Evolutionary conservation across 768 basidiomycete genomes (phyloP), one percentile per base, ranked within the genome.

Genomic region (Tylopilus sp.): DNA sequence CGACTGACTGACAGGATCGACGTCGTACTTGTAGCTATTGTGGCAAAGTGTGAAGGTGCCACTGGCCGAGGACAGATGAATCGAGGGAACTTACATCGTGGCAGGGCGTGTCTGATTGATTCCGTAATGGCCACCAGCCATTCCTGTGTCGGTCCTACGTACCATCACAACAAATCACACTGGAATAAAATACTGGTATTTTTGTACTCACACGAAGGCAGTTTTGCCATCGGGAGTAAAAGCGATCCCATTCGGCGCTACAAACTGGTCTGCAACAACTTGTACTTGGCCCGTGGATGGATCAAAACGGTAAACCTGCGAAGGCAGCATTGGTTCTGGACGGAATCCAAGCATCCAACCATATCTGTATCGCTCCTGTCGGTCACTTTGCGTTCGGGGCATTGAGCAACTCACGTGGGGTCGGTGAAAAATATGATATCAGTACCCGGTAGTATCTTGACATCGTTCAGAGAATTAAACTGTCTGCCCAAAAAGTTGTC

Each of bases 381-480:
- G 25, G 18, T 10, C 4, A 28, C 4, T 17, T 26, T 10, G 9
- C n/a, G 38, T n/a, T 12, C 2, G 2, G 12, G 1, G 20, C n/a
- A 5, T 23, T 4, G 1, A 30, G 22, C 17, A 11, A 76, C 80
- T 36, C 70, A 90, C 79, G 73, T 71, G 9, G 77, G 75, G 57
- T 91, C 90, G 0, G 90, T 91, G 67, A 93, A 90, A 70, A 85
- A 90, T 3, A 91, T 55, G 40, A 79, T 78, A 33, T 81, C 82
- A 51, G 78, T 85, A 17, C 68, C 68, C 1, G 85, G 86, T 44
- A 89, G 83, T 1, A 89, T 72, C 58, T 86, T 90, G 50, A 86
- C 73, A 57, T 92, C 91, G 64, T 91, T 91, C 36, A 91, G 65
- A 1, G 89, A 89, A 66, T 88, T 90, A 72, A 91, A 91, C 56